Conservation (phyloP, 495 filamentous ascomycete species). For the Trichocladium antarcticum region DNA sequence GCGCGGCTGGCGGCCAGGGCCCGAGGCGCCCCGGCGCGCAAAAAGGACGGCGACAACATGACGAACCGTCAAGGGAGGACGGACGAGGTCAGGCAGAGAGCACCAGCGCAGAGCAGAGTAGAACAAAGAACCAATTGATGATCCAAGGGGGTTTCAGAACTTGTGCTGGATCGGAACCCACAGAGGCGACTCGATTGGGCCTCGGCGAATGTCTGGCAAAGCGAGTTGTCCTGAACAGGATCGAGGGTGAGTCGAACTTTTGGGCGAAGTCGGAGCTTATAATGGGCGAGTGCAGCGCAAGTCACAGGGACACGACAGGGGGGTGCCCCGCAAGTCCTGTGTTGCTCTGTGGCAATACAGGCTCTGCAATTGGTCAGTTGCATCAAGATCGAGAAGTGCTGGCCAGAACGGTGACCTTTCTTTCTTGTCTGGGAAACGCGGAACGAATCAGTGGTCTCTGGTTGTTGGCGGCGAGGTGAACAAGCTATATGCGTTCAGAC, state of each 20-base stretch:
- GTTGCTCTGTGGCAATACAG: slow-evolving; percentile 16
- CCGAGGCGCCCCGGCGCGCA: slow-evolving; percentile 31
- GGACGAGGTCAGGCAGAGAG: background rate
- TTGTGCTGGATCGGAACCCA: background rate
- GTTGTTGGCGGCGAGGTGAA: too few species aligned
- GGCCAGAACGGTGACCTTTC: background rate
- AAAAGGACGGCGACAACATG: slow-evolving; percentile 32
- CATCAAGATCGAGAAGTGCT: background rate
- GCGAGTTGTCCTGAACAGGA: background rate
- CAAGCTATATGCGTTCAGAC: too few species aligned
- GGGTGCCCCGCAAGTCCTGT: slow-evolving; percentile 10
- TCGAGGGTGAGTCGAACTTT: slow-evolving; percentile 9
- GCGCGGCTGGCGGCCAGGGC: slow-evolving; percentile 30
- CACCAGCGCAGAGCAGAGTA: background rate
- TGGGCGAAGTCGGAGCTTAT: slow-evolving; percentile 28
- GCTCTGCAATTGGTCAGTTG: slow-evolving; percentile 22
- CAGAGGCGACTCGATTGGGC: slow-evolving; percentile 15
- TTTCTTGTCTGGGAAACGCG: too few species aligned
- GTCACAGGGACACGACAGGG: slow-evolving; percentile 24
- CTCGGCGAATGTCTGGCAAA: background rate
- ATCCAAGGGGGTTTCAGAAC: background rate
- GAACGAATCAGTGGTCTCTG: too few species aligned
- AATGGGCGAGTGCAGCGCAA: slow-evolving; percentile 6
- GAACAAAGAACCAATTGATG: slow-evolving; percentile 10
- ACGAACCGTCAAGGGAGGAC: background rate